Conservation (phyloP, 2,329 filamentous ascomycete genomes). For the Chaetomiaceae sp. region DNA sequence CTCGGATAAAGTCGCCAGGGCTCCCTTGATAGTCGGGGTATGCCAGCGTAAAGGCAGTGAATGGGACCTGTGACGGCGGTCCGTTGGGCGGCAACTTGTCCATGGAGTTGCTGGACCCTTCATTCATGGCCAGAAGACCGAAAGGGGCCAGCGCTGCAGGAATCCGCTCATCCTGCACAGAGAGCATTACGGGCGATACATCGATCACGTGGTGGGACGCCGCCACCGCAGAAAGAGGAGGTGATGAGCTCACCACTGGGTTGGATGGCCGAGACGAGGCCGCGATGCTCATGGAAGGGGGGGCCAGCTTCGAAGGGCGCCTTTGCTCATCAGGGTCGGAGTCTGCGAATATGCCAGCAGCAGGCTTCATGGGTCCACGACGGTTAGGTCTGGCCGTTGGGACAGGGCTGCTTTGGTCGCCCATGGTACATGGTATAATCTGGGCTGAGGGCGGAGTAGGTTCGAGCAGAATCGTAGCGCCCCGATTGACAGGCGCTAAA, state of each 20-base stretch:
- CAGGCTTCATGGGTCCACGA: slow-evolving; percentile 17
- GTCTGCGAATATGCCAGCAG: neutral
- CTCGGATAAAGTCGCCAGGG: slow-evolving; percentile 40
- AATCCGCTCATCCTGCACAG: neutral
- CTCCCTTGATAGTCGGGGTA: slow-evolving; percentile 43
- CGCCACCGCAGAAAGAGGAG: neutral
- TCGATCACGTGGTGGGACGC: neutral
- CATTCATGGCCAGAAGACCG: neutral
- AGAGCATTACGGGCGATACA: neutral
- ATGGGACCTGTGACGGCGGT: slow-evolving; percentile 28
- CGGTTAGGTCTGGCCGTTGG: slow-evolving; percentile 12
- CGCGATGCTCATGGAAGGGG: neutral
- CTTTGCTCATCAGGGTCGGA: neutral
- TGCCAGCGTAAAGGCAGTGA: slow-evolving; percentile 34
- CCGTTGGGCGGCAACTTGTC: slow-evolving; percentile 20
- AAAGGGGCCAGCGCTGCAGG: neutral
- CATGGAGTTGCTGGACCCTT: slow-evolving; percentile 8
- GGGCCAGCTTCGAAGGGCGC: neutral
- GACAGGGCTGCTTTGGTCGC: slow-evolving; percentile 2
- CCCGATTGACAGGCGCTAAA: slow-evolving; percentile 5
- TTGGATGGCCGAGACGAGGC: neutral
- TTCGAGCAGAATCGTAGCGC: slow-evolving; percentile 1
- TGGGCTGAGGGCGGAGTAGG: slow-evolving; percentile 29
- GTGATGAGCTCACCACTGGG: neutral
- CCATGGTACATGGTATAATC: slow-evolving; percentile 24